These are phyloP conservation scores for Tylopilus orsonianus DNA, from an alignment of 1,284 basidiomycete species.

Conservation along the genomic window DNA sequence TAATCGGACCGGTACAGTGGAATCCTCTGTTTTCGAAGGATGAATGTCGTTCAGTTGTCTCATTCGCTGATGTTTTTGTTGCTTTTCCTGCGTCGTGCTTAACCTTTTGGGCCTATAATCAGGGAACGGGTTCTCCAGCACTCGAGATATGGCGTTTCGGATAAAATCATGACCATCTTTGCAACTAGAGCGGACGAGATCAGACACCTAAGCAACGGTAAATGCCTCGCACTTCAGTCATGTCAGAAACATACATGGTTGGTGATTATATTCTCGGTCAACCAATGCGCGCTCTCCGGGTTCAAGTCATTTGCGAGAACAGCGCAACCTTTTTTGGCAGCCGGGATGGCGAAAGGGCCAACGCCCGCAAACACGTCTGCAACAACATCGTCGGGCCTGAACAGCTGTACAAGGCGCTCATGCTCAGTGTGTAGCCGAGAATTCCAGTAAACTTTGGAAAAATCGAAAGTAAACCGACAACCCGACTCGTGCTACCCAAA, in stretches of 20 bases:
- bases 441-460: conserved; percentile 97
- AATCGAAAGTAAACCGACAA: conserved; percentile 92
- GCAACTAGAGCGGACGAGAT: conserved; percentile 68
- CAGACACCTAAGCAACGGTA: conserved; percentile 53
- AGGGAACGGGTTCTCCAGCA: conserved; percentile 66
- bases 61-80: conserved; percentile 33
- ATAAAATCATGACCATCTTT: conserved; percentile 89
- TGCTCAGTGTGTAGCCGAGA: conserved; percentile 93
- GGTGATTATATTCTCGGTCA: conserved; percentile 68
- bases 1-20: conserved; percentile 12
- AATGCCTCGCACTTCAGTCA: conserved; percentile 4
- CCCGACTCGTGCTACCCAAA: conserved; percentile 71
- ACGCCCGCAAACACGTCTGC: conserved; percentile 98
- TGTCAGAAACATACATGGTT: conserved; percentile 61
- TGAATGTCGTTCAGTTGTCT: conserved; percentile 11
- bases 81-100: conserved; percentile 44
- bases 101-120: conserved; percentile 50
- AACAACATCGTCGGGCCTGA: conserved; percentile 73
- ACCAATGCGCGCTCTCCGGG: conserved; percentile 80
- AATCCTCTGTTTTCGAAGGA: conserved; percentile 2
- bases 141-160: conserved; percentile 50
- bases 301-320: conserved; percentile 96
- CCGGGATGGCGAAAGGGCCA: conserved; percentile 94
- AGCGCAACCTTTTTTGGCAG: conserved; percentile 85
- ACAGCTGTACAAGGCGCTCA: conserved; percentile 72